These are phyloP conservation scores for Aspergillus sp. DNA, from an alignment of 2,329 filamentous ascomycete species.

Conservation along the genomic window DNA sequence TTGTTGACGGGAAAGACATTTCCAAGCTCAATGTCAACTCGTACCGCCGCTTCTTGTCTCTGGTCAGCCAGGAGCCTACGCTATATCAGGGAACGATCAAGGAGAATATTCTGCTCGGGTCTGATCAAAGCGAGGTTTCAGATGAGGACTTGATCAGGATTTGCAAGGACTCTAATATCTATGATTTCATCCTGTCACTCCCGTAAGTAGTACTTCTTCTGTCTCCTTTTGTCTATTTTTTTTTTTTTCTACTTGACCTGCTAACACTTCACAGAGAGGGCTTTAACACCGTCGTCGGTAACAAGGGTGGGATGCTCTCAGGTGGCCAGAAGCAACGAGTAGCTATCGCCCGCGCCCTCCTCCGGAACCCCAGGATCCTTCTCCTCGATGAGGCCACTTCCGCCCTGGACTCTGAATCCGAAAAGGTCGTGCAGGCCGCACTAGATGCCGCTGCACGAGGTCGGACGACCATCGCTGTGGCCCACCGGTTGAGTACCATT, in stretches of 20 bases:
- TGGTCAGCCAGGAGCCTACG: constrained; percentile 91
- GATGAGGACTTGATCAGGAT: constrained; percentile 68
- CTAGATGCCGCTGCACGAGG: constrained; percentile 75
- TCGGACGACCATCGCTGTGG: constrained; percentile 86
- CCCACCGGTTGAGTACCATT: constrained; percentile 84
- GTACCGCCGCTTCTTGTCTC: constrained; percentile 73
- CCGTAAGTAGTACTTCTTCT: constrained; percentile 42
- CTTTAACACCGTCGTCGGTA: constrained; percentile 77
- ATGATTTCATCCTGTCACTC: constrained; percentile 79
- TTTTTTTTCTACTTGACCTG: not conserved
- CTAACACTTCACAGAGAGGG: constrained; percentile 49
- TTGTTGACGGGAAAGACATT: constrained; percentile 76
- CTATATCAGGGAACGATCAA: constrained; percentile 86
- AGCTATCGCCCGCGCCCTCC: constrained; percentile 81
- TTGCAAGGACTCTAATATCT: constrained; percentile 85
- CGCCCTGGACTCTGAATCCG: constrained; percentile 43
- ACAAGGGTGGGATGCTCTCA: constrained; percentile 74
- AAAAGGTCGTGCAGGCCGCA: constrained; percentile 56
- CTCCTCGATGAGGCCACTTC: constrained; percentile 69
- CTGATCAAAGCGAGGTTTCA: constrained; percentile 55
- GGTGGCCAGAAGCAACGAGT: constrained; percentile 94
- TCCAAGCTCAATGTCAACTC: constrained; percentile 72
- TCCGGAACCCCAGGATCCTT: constrained; percentile 83
- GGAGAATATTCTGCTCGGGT: constrained; percentile 82
- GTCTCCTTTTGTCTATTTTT: not conserved